These are phyloP conservation scores for Coemansia sp. DNA, from an alignment of 192 early-diverging fungal genomes.

Conservation along the genomic window DNA sequence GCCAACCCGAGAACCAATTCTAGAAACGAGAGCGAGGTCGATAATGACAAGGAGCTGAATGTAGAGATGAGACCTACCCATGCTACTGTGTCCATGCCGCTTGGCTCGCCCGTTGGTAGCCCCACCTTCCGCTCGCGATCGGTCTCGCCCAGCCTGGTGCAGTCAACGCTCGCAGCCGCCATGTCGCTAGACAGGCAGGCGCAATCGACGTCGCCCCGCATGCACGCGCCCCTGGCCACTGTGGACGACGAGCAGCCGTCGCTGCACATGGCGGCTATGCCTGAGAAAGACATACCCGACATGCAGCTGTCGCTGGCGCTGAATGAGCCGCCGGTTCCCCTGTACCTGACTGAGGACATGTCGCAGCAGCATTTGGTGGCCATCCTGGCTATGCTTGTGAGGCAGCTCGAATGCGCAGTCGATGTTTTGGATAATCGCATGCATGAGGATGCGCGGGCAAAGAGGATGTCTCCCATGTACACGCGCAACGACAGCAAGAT, in stretches of 20 bases:
- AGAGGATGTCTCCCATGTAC: neutral
- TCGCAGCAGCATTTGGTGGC: constrained; percentile 38
- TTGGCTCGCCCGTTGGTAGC: neutral
- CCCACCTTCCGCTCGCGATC: constrained; percentile 19
- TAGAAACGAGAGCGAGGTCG: neutral
- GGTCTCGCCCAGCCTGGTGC: constrained; percentile 23
- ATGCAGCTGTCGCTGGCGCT: constrained; percentile 28
- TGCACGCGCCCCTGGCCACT: neutral
- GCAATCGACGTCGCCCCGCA: constrained; percentile 26
- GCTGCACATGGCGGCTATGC: neutral
- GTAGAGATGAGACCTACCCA: neutral
- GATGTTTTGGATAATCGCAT: constrained; percentile 26
- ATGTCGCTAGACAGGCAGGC: constrained; percentile 29
- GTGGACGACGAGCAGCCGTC: neutral
- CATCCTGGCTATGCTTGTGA: constrained; percentile 41
- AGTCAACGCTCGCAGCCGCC: constrained; percentile 7
- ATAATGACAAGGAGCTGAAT: neutral
- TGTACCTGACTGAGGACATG: constrained; percentile 50
- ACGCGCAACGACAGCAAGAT: constrained; percentile 43
- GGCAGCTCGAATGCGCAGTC: constrained; percentile 45
- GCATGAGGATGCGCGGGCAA: neutral
- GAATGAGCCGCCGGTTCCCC: constrained; percentile 48
- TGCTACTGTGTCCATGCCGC: neutral
- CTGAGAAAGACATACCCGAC: constrained; percentile 11
- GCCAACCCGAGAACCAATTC: neutral